phyloP scores from a whole-genome alignment of 345 rosid species.

The Salix viminalis region DNA sequence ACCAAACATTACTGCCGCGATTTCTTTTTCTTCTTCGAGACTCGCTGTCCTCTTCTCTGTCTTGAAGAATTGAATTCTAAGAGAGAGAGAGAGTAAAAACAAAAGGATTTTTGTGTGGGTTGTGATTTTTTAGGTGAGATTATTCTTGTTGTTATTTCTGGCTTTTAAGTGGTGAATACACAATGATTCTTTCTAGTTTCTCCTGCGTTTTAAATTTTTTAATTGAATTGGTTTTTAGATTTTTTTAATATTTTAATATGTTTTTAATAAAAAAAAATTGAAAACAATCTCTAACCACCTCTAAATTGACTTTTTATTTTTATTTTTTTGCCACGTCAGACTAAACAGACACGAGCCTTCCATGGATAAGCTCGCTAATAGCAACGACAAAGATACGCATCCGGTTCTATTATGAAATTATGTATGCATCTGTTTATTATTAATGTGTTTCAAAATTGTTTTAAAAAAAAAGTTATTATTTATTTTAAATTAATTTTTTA shows the following conservation, averaged over 20 bases:
- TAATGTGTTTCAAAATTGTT: too few relatives aligned
- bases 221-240: too few relatives aligned
- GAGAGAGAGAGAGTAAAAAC: background rate
- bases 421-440: too few relatives aligned
- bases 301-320: background rate
- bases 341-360: background rate
- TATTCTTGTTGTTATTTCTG: background rate
- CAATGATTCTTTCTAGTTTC: too few relatives aligned
- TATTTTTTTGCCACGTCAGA: background rate
- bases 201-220: too few relatives aligned
- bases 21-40: background rate
- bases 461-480: too few relatives aligned
- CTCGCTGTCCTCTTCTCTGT: background rate
- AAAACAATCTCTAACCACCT: too few relatives aligned
- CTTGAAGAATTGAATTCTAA: background rate
- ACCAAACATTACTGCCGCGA: conserved; percentile 41
- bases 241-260: too few relatives aligned
- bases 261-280: too few relatives aligned
- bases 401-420: too few relatives aligned
- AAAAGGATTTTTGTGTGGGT: background rate
- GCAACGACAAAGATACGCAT: too few relatives aligned
- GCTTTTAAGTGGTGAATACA: background rate
- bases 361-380: background rate
- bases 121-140: background rate
- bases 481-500: too few relatives aligned